Conservation (phyloP, 1,139 yeast species). For the Debaryomycetaceae sp. region DNA sequence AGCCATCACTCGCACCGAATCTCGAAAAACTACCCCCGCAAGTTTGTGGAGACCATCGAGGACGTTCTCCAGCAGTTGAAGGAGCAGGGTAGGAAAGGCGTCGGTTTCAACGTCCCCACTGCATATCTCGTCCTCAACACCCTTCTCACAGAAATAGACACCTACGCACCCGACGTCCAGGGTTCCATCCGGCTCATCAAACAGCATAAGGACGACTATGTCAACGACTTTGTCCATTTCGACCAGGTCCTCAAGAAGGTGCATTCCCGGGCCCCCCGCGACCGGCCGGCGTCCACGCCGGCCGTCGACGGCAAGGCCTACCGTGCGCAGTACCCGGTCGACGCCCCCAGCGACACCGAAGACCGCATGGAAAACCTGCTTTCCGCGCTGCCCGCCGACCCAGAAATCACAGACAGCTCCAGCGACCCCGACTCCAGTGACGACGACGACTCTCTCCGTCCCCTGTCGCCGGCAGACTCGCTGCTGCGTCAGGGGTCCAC, state of each 20-base stretch:
- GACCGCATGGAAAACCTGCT: background rate
- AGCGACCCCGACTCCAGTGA: conserved; percentile 6
- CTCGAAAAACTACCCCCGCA: conserved; percentile 13
- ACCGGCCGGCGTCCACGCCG: background rate
- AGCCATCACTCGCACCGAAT: conserved; percentile 21
- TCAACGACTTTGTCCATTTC: conserved; percentile 29
- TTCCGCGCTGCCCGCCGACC: background rate
- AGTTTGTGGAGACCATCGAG: conserved; percentile 10
- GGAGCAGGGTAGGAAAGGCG: conserved; percentile 9
- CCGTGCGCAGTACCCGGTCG: background rate
- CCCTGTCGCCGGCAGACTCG: background rate
- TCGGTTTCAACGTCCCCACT: conserved; percentile 22
- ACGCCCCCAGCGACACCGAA: background rate
- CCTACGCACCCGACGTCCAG: conserved; percentile 19
- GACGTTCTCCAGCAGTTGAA: conserved; percentile 14
- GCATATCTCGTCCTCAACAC: conserved; percentile 27
- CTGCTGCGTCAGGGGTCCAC: background rate
- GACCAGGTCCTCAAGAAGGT: conserved; percentile 10
- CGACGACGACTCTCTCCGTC: background rate
- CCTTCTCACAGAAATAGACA: conserved; percentile 15
- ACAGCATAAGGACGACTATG: conserved; percentile 23
- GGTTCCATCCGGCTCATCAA: conserved; percentile 17
- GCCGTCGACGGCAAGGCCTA: background rate
- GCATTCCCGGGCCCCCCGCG: background rate
- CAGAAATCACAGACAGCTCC: background rate